Base-by-base conservation (phyloP, 2,329 filamentous ascomycete genomes). In the Plectosphaerella plurivora region DNA sequence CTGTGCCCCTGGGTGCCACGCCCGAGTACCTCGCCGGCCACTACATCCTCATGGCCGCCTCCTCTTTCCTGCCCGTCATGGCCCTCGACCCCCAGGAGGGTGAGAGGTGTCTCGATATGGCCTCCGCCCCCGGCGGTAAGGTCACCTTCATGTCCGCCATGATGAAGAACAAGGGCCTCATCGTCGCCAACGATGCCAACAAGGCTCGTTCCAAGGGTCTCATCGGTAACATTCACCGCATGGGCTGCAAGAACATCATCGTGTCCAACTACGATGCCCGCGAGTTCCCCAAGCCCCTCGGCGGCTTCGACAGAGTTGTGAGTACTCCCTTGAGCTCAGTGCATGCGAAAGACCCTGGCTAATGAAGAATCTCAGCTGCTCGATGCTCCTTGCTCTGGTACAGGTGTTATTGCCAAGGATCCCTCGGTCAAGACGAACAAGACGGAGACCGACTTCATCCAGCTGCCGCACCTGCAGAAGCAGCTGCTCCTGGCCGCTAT, bases 361-460 rank as follows among this genome's bases (percentile, higher is more conserved):
- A 9, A 22, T 10, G 9, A 44, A 44, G 15, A 20, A 18, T 22
- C n/a, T 16, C 5, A 47, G 41, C 41, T 44, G n/a, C 41, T 44
- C 41, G 41, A 44, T 44, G 41, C 41, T 11, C 15, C 94, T 5
- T 97, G 94, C 75, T 96, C 92, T 3, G 93, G 94, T 61, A 99
- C 94, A 1, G 94, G 94, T 63, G 94, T 99, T 65, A 99, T 99
- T 60, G 88, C 91, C 57, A 99, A 99, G 76, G 94, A 99, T 71
- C 84, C 93, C 33, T 91, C 88, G 59, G 91, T 99, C 61, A 99
- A 99, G 81, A 97, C 93, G 22, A 97, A 97, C 78, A 97, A 97
- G 79, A 95, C 89, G 11, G 91, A 96, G 67, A 87, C 87, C 59
- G 94, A 99, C 70, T 99, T 99, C 76, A 57, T 97, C 70, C 84